phyloP scores from a whole-genome alignment of 1,139 yeast genomes.

The Wickerhamomyces sp. region DNA sequence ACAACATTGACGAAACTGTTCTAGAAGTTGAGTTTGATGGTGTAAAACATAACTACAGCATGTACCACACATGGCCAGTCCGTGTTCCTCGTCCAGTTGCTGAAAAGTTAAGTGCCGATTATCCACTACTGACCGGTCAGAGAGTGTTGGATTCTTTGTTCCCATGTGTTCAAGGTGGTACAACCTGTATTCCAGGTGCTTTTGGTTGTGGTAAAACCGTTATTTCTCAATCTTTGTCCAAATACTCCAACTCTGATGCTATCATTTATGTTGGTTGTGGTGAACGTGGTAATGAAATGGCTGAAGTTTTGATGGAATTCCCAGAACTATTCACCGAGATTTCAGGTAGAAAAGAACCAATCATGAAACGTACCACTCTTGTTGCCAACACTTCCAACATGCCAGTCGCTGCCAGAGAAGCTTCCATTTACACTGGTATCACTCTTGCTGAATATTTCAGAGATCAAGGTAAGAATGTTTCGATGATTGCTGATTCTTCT shows the following conservation, averaged over 20 bases:
- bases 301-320: constrained; percentile 98
- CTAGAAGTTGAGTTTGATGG: constrained; percentile 96
- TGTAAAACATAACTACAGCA: constrained; percentile 69
- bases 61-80: constrained; percentile 99
- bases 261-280: constrained; percentile 94
- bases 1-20: constrained; percentile 82
- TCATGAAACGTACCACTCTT: constrained; percentile 97
- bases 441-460: constrained; percentile 98
- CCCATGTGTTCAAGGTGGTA: constrained; percentile 99
- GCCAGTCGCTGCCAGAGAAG: constrained; percentile 99
- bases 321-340: constrained; percentile 93
- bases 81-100: constrained; percentile 99
- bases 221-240: constrained; percentile 94
- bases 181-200: constrained; percentile 99
- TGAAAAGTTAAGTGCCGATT: constrained; percentile 85
- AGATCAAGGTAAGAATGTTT: constrained; percentile 98
- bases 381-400: constrained; percentile 98
- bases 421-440: constrained; percentile 97
- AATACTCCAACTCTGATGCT: constrained; percentile 94
- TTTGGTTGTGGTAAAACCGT: constrained; percentile 99
- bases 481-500: constrained; percentile 99
- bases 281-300: constrained; percentile 98
- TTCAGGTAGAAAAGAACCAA: constrained; percentile 93
- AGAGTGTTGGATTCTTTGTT: constrained; percentile 95
- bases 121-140: constrained; percentile 96